Percentiles rank a stretch among this genome's conserved stretches.
Evolutionary conservation across 1,284 basidiomycete genomes (phyloP).

Genomic region (Cutaneotrichosporon cavernicola): DNA sequence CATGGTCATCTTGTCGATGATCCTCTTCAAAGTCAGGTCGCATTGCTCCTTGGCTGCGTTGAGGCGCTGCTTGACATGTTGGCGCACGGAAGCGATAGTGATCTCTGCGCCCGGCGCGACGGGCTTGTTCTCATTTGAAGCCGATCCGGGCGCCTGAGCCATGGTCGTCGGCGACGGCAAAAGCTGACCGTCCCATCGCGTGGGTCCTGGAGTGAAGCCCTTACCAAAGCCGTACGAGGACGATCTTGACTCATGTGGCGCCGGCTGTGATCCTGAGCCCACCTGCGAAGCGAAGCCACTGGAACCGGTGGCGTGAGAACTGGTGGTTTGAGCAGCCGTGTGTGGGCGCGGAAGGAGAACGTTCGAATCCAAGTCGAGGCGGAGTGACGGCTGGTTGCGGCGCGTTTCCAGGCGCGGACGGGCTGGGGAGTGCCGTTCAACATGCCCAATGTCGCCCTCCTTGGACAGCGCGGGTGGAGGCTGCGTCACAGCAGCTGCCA

Average conservation of each 20-base stretch:
- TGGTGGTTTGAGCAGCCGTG: background rate
- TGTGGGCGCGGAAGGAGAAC: conserved; percentile 21
- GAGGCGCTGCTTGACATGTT: conserved; percentile 89
- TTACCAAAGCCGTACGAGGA: conserved; percentile 36
- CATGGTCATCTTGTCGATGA: conserved; percentile 85
- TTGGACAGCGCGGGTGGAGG: conserved; percentile 22
- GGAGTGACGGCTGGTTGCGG: conserved; percentile 47
- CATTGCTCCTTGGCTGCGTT: conserved; percentile 92
- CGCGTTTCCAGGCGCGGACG: conserved; percentile 38
- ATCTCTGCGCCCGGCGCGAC: conserved; percentile 46
- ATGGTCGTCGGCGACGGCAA: conserved; percentile 45
- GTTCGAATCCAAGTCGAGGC: conserved; percentile 48
- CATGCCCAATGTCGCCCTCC: conserved; percentile 3
- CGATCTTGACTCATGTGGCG: conserved; percentile 25
- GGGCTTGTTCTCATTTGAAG: conserved; percentile 23
- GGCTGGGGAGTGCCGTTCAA: background rate
- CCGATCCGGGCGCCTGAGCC: background rate
- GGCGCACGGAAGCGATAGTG: conserved; percentile 70
- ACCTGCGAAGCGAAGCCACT: background rate
- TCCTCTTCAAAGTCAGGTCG: conserved; percentile 88
- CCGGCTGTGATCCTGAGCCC: background rate
- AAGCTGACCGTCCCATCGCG: conserved; percentile 41
- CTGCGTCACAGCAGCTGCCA: background rate
- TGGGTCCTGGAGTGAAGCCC: conserved; percentile 39
- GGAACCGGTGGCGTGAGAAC: conserved; percentile 9